Evolutionary conservation across 1,139 yeast species (phyloP), one percentile per base, ranked within the genome.

Genomic region (Geotrichum carabidarum): DNA sequence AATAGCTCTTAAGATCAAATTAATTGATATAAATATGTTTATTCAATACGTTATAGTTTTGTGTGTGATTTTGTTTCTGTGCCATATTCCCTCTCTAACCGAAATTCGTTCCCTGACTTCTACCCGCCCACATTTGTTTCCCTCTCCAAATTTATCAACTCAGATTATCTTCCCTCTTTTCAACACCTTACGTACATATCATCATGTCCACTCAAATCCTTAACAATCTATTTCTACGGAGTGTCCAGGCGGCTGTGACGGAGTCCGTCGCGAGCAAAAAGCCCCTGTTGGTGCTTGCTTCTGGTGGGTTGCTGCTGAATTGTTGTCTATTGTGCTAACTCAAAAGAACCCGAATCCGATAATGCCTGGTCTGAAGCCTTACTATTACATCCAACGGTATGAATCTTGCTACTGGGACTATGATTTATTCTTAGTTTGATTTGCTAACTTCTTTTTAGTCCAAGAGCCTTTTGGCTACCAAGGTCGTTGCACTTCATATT

Each of bases 401-500:
- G 34, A 46, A 9, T 15, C n/a, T 2, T 27, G 6, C 22, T 7
- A 12, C 18, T 34, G 14, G 3, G 7, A 34, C n/a, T 37, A 6
- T 15, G 17, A 18, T 8, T 36, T 8, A 12, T 8, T 15, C 6
- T n/a, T n/a, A 34, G 12, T 11, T 34, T 34, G 14, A 11, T n/a
- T 34, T 34, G 15, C 52, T 35, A 46, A 44, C 31, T n/a, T 8
- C 12, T 7, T 18, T 43, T 11, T 44, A 48, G 48, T 40, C 56
- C 14, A 49, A 49, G 30, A 35, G 40, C 38, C 37, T 46, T 14
- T 40, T 51, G 15, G 50, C 44, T 1, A 18, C 18, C 37, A 45
- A 34, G 9, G 74, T 74, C 38, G 74, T 83, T 2, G 72, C 78
- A 46, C 68, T 84, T 50, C 72, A 74, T 59, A 66, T 84, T 40